Evolutionary conservation across 257 asterid genomes (phyloP).

Genomic region (Pogostemon cablin): DNA sequence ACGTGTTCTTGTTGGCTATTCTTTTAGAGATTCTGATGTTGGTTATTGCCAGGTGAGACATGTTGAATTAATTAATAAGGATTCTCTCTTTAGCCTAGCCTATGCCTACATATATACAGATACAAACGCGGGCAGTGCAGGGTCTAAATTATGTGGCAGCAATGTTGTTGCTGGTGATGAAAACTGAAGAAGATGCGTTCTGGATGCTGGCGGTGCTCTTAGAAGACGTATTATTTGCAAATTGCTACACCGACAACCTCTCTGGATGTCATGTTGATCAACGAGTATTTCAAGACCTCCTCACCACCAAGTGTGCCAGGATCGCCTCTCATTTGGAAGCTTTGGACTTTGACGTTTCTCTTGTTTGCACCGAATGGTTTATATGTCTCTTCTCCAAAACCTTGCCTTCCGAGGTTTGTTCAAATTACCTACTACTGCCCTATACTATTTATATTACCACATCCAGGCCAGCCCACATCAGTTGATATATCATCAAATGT

Average conservation of each 20-base stretch:
- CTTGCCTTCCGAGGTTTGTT: conserved; percentile 88
- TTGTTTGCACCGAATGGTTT: conserved; percentile 96
- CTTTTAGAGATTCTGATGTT: conserved; percentile 94
- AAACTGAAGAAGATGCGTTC: conserved; percentile 89
- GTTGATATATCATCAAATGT: background rate
- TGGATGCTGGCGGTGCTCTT: conserved; percentile 95
- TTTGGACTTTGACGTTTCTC: conserved; percentile 89
- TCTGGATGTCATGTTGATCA: conserved; percentile 96
- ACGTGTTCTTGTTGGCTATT: conserved; percentile 87
- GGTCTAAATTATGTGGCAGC: conserved; percentile 94
- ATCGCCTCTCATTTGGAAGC: conserved; percentile 77
- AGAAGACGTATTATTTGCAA: conserved; percentile 76
- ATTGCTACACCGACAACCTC: conserved; percentile 80
- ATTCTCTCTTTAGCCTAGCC: no score
- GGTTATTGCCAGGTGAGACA: conserved; percentile 89
- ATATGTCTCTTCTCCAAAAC: conserved; percentile 86
- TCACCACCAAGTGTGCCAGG: conserved; percentile 78
- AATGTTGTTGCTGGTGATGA: conserved; percentile 6
- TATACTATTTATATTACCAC: no score
- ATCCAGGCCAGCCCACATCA: no score
- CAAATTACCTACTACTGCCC: background rate
- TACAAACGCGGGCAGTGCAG: conserved; percentile 34
- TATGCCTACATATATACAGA: no score
- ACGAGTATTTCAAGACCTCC: conserved; percentile 80
- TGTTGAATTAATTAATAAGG: background rate